Conservation (phyloP, 805 yeast species). For the Myxozyma udenii region DNA sequence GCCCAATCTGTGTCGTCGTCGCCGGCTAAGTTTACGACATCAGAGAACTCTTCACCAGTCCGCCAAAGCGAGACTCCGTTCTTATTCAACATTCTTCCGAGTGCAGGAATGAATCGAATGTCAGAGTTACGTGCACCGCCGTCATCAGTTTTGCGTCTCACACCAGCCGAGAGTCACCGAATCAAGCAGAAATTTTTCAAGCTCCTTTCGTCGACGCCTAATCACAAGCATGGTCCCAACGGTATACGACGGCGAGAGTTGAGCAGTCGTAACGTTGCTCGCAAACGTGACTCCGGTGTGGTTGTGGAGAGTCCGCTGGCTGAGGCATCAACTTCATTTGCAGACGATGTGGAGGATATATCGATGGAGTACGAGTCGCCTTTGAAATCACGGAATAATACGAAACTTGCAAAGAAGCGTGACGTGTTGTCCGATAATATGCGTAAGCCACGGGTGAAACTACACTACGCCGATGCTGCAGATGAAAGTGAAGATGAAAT, state of each 20-base stretch:
- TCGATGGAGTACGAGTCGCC: background rate
- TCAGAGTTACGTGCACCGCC: background rate
- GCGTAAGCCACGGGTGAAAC: too few species aligned
- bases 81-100: too few species aligned
- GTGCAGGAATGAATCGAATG: too few species aligned
- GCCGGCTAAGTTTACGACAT: background rate
- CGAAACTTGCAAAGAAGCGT: too few species aligned
- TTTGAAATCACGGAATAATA: background rate
- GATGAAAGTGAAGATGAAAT: background rate
- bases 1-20: too few species aligned
- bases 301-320: background rate
- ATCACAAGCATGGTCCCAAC: background rate
- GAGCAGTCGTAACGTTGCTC: background rate
- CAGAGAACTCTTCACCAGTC: background rate
- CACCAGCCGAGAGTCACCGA: background rate
- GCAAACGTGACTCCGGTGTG: background rate
- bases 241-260: background rate
- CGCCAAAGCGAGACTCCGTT: background rate
- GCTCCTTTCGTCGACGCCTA: background rate
- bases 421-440: too few species aligned
- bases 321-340: background rate
- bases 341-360: background rate
- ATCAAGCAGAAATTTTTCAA: too few species aligned
- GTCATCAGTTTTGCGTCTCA: background rate
- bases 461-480: too few species aligned